Evolutionary conservation across 495 filamentous ascomycete genomes (phyloP), one percentile per base, ranked within the genome.

Genomic region (Lindgomyces ingoldianus): DNA sequence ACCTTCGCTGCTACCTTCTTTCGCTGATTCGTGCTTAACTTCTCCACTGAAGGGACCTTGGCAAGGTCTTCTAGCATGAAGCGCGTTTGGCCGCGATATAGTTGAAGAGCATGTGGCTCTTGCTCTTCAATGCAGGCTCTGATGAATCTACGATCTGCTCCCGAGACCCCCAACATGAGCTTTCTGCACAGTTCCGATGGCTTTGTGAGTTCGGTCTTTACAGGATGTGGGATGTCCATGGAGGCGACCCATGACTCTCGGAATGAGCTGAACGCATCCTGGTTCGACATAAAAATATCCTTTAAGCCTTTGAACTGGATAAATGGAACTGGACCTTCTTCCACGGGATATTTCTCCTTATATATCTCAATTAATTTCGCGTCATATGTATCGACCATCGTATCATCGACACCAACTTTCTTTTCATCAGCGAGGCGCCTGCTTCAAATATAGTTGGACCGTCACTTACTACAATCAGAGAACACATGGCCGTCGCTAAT

Each of bases 401-500:
- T 69, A 22, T 78, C 75, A 11, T 78, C 75, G 2, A 82, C 67
- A 0, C 74, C 70, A 63, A 77, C 70, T 19, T 18, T 4, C 3
- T 21, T 12, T n/a, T n/a, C n/a, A 72, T 69, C 47, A 78, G 77
- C 11, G 72, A 67, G 74, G 74, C 79, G 9, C 77, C 19, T 21
- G n/a, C 18, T 76, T 6, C 70, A 74, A 22, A 71, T 65, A 73
- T n/a, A 70, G 64, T 75, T 53, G 3, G 80, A 70, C 4, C 71
- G 73, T 4, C 78, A 67, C 12, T 79, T 69, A 70, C 80, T 79
- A 41, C 81, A 81, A 60, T 82, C 62, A 29, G 54, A 59, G 36
- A 65, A 81, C 0, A 82, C 78, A 16, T 80, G 67, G 0, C 82
- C 81, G 62, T 83, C 81, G 4, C 77, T 80, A 14, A 74, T 73